Conservation (phyloP, 352 stramenopile species). For the Pythium utonaiense region DNA sequence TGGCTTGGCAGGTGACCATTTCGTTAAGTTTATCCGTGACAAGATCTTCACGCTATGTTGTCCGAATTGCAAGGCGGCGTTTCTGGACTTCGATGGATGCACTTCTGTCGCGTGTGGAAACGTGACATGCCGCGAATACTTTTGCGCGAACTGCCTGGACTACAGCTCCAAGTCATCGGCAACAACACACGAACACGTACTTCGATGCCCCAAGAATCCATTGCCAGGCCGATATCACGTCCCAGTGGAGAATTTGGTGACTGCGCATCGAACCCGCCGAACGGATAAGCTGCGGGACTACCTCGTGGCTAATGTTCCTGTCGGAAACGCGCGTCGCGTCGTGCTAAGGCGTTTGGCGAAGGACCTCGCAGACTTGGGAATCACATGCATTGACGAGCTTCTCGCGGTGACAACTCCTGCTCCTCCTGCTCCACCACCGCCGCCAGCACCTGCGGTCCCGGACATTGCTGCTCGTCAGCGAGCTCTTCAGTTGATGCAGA, state of each 20-base stretch:
- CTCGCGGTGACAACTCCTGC: neutral
- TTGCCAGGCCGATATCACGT: slow-evolving; percentile 10
- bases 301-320: neutral
- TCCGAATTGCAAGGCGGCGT: slow-evolving; percentile 17
- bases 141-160: slow-evolving; percentile 23
- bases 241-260: neutral
- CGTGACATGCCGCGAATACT: slow-evolving; percentile 10
- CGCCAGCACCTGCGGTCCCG: neutral
- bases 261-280: slow-evolving; percentile 11
- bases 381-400: neutral
- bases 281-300: slow-evolving; percentile 6
- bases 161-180: slow-evolving; percentile 1
- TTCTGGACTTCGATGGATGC: slow-evolving; percentile 26
- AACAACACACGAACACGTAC: slow-evolving; percentile 16
- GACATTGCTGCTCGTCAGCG: neutral
- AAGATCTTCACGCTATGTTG: slow-evolving; percentile 22
- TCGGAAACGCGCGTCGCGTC: neutral
- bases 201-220: slow-evolving; percentile 14
- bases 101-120: slow-evolving; percentile 22
- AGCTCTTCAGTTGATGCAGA: too few relatives aligned
- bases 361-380: neutral
- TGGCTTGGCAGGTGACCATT: neutral
- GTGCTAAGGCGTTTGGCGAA: neutral
- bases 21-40: slow-evolving; percentile 19
- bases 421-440: neutral